Conservation (phyloP, 148 eudicot species). For the Arctostaphylos glauca region DNA sequence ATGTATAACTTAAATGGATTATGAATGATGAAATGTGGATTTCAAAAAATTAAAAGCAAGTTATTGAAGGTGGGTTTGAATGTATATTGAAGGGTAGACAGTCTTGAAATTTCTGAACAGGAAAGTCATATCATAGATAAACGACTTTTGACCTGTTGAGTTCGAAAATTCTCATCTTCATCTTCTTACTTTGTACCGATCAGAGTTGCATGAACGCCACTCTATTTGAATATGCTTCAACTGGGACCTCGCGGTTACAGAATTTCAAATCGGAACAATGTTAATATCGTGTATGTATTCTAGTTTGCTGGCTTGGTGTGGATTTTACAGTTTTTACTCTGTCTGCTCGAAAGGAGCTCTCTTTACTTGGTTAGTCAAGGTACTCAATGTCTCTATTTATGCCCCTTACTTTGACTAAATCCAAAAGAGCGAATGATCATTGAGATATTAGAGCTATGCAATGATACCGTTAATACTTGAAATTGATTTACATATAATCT, state of each 20-base stretch:
- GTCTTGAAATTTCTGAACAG: not conserved
- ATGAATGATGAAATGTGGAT: constrained; percentile 4
- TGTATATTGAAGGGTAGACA: not conserved
- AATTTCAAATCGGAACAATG: not conserved
- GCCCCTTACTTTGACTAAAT: not conserved
- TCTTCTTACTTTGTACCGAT: not conserved
- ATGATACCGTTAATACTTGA: not conserved
- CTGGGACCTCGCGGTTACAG: not conserved
- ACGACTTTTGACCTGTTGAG: not conserved
- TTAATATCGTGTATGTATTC: not conserved
- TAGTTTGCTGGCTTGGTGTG: not conserved
- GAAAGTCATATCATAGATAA: not conserved
- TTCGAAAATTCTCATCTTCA: not conserved
- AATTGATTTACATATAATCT: not conserved
- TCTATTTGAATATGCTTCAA: not conserved
- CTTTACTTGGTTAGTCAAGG: not conserved
- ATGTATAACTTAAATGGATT: not conserved
- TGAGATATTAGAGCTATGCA: not conserved
- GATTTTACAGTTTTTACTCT: not conserved
- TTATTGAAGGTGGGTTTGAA: not conserved
- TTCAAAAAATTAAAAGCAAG: not conserved
- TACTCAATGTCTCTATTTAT: not conserved
- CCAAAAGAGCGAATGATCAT: not conserved
- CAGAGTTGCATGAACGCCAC: not conserved
- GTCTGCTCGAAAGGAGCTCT: not conserved